Base-by-base conservation (phyloP, 2,329 filamentous ascomycete species). In the Diaporthe velutina region DNA sequence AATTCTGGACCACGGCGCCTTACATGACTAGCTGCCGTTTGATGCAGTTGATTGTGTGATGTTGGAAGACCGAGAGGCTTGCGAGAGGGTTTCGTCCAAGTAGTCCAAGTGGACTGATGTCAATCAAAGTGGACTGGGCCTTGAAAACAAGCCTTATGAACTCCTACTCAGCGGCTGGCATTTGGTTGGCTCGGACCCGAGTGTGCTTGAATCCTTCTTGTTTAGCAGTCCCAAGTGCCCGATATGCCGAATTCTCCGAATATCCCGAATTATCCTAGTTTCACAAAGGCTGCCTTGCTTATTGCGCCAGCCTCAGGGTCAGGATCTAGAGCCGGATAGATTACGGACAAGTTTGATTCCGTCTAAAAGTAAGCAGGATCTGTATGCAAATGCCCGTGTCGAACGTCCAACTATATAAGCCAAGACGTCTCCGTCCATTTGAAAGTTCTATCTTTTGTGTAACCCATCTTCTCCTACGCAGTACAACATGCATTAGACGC, bases 241-340 rank as follows among this genome's bases (percentile, higher is more conserved):
- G 61, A 67, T 60, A 4, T 4, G 13, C 70, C 54, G 61, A 75
- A 70, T 61, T 3, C 19, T 1, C 73, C 70, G 73, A 71, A 71
- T 70, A 19, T 55, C 13, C 67, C 73, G 74, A 73, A 73, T 40
- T 19, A 9, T 22, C 64, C 60, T 38, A 40, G 50, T 22, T 19
- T n/a, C 9, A 48, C 52, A 8, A 17, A 35, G 13, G n/a, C 25
- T 22, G 45, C 45, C 30, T 67, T 3, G 33, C 28, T 40, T 10
- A 10, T 52, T 52, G 25, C 15, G n/a, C 45, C 33, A 15, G 64
- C 30, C 64, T 52, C 30, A 17, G 45, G 22, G 42, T 5, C 42
- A 50, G 45, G 2, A 33, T 25, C 42, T n/a, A 35, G 45, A 25
- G 45, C n/a, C 64, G 64, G 64, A 52, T 52, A 52, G 45, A 52